Conservation (phyloP, 202 grass and related monocot species). For the Carex sylvatica region DNA sequence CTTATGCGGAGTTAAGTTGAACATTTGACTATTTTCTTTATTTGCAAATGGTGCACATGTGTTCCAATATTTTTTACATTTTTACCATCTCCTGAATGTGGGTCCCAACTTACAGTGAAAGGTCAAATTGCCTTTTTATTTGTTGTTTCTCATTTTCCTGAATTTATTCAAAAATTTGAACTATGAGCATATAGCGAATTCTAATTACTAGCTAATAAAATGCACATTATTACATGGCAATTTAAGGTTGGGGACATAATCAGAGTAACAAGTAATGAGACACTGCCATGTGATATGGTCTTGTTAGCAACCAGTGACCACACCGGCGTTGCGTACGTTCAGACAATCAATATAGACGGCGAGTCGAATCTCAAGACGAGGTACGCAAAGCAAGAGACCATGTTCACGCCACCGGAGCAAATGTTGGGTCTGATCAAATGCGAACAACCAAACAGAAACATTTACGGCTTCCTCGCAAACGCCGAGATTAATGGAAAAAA, state of each 20-base stretch:
- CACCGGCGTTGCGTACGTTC: conserved; percentile 74
- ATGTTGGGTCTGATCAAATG: conserved; percentile 61
- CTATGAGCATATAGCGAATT: neutral
- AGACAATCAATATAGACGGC: conserved; percentile 92
- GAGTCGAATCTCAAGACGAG: conserved; percentile 94
- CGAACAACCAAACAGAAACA: conserved; percentile 87
- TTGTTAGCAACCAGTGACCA: conserved; percentile 76
- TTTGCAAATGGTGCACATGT: conserved; percentile 29
- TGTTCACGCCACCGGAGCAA: conserved; percentile 31
- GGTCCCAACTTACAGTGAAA: neutral
- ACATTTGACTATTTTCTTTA: conserved; percentile 1
- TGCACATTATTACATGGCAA: neutral
- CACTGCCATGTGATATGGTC: conserved; percentile 88
- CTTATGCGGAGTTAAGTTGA: neutral
- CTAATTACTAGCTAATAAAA: neutral
- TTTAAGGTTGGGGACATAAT: conserved; percentile 53
- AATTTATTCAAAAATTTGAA: neutral
- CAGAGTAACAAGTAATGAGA: conserved; percentile 56
- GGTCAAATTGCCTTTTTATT: neutral
- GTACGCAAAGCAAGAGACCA: conserved; percentile 81
- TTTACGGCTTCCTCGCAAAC: conserved; percentile 87
- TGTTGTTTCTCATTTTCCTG: neutral
- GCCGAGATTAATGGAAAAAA: conserved; percentile 47
- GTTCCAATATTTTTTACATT: neutral
- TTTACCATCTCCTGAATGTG: neutral